Evolutionary conservation across 2,329 filamentous ascomycete species (phyloP), one percentile per base, ranked within the genome.

Genomic region (Aureobasidium subglaciale): DNA sequence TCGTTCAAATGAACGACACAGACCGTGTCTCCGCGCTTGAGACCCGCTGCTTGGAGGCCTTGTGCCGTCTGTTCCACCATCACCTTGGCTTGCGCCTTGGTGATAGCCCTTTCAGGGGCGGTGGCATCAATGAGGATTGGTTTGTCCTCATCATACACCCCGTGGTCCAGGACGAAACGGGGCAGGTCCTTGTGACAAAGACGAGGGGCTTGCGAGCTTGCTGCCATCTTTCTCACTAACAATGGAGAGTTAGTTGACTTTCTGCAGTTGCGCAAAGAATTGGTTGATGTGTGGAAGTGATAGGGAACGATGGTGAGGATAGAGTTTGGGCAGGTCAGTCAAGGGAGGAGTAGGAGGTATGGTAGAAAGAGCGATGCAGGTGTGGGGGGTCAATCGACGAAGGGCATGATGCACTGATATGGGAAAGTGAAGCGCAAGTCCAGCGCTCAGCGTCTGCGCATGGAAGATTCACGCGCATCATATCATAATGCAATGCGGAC

Each of bases 51-150:
- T 27, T 40, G 29, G 35, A 56, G 34, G 27, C 34, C 29, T 13
- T 10, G 30, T 22, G 40, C 43, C 27, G 24, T 25, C 16, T n/a
- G 18, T 25, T 54, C 38, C 27, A 43, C 37, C 50, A 42, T 54
- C 46, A 34, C 34, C 42, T 48, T 34, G 15, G 46, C 50, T 30
- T 54, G 37, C 15, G 50, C 59, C 57, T 34, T 60, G 22, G 43
- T 62, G 34, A 69, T 59, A 41, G 30, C 58, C 7, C 65, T 63
- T 20, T 53, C 45, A 10, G 62, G 60, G 32, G 67, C 50, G 16
- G 57, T 57, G 34, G 65, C 63, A 59, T 70, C 68, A 49, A 69
- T 63, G n/a, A 70, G 59, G 27, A 70, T 53, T 57, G 62, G 41
- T 29, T 56, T 58, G 15, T 59, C 32, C 11, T 48, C 37, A 42